Evolutionary conservation across 1,139 yeast genomes (phyloP).

Genomic region (Pichia sp.): DNA sequence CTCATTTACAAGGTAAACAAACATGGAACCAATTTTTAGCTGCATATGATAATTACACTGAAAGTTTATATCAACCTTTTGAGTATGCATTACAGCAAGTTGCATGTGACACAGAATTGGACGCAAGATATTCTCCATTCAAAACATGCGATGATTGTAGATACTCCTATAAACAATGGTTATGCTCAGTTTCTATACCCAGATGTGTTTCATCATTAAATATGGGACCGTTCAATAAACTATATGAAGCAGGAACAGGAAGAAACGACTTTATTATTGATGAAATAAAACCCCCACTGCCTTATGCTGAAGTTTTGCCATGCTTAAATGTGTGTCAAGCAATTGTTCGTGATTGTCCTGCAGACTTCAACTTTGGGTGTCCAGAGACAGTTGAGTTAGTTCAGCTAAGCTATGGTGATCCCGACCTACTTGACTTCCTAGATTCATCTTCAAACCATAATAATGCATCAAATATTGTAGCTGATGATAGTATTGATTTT

Average conservation of each 20-base stretch:
- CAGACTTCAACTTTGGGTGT: constrained; percentile 66
- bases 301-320: constrained; percentile 77
- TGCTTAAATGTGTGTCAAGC: constrained; percentile 76
- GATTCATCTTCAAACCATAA: not conserved
- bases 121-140: constrained; percentile 67
- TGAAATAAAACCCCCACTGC: constrained; percentile 48
- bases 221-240: constrained; percentile 38
- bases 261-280: constrained; percentile 57
- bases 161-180: constrained; percentile 72
- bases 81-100: constrained; percentile 69
- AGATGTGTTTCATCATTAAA: constrained; percentile 55
- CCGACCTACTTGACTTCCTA: constrained; percentile 22
- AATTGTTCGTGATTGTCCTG: constrained; percentile 79
- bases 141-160: constrained; percentile 69
- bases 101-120: constrained; percentile 69
- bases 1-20: constrained; percentile 20
- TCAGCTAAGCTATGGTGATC: constrained; percentile 38
- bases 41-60: constrained; percentile 62
- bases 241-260: constrained; percentile 45
- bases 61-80: constrained; percentile 53
- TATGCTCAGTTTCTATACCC: constrained; percentile 87
- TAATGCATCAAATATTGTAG: not conserved
- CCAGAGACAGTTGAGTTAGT: constrained; percentile 44
- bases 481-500: not conserved
- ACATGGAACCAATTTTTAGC: constrained; percentile 31